These are phyloP conservation scores for Yamadazyma spencermartinsiae DNA, from an alignment of 1,139 yeast genomes.

Conservation along the genomic window DNA sequence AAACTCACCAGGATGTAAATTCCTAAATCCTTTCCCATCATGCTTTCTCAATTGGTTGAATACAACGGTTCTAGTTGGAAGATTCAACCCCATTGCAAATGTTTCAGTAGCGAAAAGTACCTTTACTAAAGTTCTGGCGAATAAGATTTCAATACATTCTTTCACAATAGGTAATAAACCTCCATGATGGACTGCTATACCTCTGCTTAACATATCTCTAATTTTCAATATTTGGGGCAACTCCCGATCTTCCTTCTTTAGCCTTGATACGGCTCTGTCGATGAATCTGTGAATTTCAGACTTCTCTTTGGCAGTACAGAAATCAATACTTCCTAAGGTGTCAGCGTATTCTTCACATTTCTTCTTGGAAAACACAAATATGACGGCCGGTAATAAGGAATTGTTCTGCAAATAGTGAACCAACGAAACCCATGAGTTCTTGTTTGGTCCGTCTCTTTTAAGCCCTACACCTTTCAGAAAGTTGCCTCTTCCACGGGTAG, in stretches of 20 bases:
- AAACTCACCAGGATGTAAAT: slow-evolving; percentile 89
- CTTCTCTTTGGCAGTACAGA: slow-evolving; percentile 79
- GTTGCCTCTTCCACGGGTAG: slow-evolving; percentile 32
- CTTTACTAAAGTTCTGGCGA: slow-evolving; percentile 82
- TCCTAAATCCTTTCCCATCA: slow-evolving; percentile 83
- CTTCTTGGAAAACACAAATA: slow-evolving; percentile 91
- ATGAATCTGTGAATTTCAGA: slow-evolving; percentile 92
- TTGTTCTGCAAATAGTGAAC: slow-evolving; percentile 71
- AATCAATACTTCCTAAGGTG: slow-evolving; percentile 70
- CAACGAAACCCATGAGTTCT: slow-evolving; percentile 73
- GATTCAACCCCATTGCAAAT: slow-evolving; percentile 95
- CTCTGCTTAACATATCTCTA: slow-evolving; percentile 80
- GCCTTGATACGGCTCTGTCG: slow-evolving; percentile 82
- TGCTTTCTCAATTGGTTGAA: slow-evolving; percentile 84
- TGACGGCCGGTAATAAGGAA: slow-evolving; percentile 81
- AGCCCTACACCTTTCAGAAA: slow-evolving; percentile 35
- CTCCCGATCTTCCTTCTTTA: slow-evolving; percentile 89
- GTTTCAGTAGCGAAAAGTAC: slow-evolving; percentile 97
- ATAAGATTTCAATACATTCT: slow-evolving; percentile 90
- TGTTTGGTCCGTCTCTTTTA: slow-evolving; percentile 67
- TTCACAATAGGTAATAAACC: slow-evolving; percentile 94
- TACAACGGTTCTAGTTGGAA: slow-evolving; percentile 96
- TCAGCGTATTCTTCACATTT: slow-evolving; percentile 92
- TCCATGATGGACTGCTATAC: slow-evolving; percentile 97
- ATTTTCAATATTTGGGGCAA: slow-evolving; percentile 86